Evolutionary conservation across 768 basidiomycete genomes (phyloP).

Genomic region (Boletus bicolor): DNA sequence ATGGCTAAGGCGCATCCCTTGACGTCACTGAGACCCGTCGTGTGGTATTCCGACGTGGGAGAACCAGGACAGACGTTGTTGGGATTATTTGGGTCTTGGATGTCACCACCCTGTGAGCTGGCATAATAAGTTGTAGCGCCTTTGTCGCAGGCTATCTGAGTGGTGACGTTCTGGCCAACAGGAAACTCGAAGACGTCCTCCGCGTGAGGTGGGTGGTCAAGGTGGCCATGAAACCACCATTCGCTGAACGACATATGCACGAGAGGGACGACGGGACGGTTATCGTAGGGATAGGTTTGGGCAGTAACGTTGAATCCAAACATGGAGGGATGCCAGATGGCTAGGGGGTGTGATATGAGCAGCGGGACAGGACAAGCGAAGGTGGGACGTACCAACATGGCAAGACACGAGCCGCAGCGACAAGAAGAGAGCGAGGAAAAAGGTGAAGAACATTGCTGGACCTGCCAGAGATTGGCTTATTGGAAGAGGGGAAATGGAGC

Average conservation of each 20-base stretch:
- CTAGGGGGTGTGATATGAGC: constrained; percentile 24
- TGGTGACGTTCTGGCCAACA: constrained; percentile 51
- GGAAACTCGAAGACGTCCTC: constrained; percentile 59
- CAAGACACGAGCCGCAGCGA: constrained; percentile 7
- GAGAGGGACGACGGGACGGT: constrained; percentile 52
- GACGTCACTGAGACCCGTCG: constrained; percentile 49
- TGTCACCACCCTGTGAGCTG: constrained; percentile 50
- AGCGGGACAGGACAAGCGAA: too few relatives aligned
- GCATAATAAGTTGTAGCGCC: constrained; percentile 56
- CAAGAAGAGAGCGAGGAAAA: background rate
- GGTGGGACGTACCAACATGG: constrained; percentile 20
- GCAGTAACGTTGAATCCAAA: constrained; percentile 66
- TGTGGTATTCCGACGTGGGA: constrained; percentile 47
- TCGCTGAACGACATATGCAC: constrained; percentile 37
- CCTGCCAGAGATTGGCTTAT: constrained; percentile 15
- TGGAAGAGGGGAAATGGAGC: background rate
- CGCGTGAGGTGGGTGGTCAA: constrained; percentile 52
- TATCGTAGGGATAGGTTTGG: constrained; percentile 55
- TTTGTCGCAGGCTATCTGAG: constrained; percentile 59
- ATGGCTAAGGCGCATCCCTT: constrained; percentile 70
- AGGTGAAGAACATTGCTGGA: constrained; percentile 8
- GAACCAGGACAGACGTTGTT: constrained; percentile 53
- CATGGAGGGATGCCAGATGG: constrained; percentile 58
- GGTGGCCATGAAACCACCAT: constrained; percentile 65
- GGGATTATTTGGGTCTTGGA: constrained; percentile 44